Percentiles rank a stretch among this genome's conserved stretches.
phyloP scores from a whole-genome alignment of 495 filamentous ascomycete species.

The Rostrohypoxylon terebratum region DNA sequence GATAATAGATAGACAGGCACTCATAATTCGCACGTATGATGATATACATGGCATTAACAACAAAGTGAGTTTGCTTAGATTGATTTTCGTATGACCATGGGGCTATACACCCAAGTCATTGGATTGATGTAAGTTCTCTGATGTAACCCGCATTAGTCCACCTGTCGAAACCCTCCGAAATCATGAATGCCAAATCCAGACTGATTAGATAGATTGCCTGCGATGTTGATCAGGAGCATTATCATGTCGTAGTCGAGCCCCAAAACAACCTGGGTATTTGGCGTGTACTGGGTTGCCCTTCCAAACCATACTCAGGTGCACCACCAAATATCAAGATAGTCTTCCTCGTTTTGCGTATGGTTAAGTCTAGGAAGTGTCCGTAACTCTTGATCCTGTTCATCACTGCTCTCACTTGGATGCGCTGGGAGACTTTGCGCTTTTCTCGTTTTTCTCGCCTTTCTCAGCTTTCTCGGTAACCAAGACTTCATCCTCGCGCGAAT shows the following conservation, averaged over 20 bases:
- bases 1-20: background rate
- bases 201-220: background rate
- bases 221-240: background rate
- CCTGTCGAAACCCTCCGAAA: background rate
- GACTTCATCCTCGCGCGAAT: constrained; percentile 68
- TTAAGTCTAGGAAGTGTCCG: background rate
- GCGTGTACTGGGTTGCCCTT: background rate
- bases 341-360: constrained; percentile 4
- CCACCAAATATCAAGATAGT: constrained; percentile 1
- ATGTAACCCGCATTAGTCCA: background rate
- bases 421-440: constrained; percentile 40
- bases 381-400: background rate
- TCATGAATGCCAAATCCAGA: background rate
- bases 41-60: background rate
- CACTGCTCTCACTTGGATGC: constrained; percentile 25
- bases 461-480: constrained; percentile 40
- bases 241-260: background rate
- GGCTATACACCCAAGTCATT: background rate
- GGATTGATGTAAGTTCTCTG: background rate
- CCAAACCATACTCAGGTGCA: background rate
- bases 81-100: constrained; percentile 2
- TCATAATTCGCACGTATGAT: background rate
- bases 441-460: constrained; percentile 47
- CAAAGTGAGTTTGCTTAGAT: background rate
- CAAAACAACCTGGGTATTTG: constrained; percentile 1